phyloP scores from a whole-genome alignment of 768 basidiomycete genomes.

The Suillus americanus region DNA sequence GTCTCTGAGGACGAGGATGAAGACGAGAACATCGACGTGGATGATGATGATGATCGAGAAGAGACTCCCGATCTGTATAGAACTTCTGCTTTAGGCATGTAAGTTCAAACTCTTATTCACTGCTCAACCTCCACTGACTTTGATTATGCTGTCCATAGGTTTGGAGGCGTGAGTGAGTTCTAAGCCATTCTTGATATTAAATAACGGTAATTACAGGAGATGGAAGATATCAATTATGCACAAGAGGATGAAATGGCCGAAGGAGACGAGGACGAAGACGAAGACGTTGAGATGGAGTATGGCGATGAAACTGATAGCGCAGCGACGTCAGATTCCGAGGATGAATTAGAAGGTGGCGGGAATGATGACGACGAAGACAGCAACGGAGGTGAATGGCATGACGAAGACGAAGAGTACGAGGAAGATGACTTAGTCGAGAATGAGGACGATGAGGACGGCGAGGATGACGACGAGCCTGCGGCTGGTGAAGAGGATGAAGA shows the following conservation, averaged over 20 bases:
- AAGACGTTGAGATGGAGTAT: constrained; percentile 86
- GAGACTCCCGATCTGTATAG: constrained; percentile 94
- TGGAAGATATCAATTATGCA: constrained; percentile 75
- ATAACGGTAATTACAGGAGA: constrained; percentile 54
- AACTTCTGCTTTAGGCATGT: constrained; percentile 96
- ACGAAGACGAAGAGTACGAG: constrained; percentile 51
- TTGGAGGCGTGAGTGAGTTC: constrained; percentile 65
- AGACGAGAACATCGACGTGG: constrained; percentile 58
- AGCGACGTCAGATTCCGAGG: constrained; percentile 75
- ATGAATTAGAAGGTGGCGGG: constrained; percentile 65
- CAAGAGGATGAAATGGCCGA: constrained; percentile 79
- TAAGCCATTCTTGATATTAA: constrained; percentile 12
- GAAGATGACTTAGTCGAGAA: constrained; percentile 66
- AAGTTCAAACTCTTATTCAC: constrained; percentile 26
- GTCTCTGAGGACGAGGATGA: constrained; percentile 43
- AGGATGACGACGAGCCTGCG: constrained; percentile 50
- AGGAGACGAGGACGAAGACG: constrained; percentile 77
- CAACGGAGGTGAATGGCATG: constrained; percentile 58
- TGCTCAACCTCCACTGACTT: not conserved
- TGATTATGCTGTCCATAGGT: constrained; percentile 37
- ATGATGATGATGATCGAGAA: constrained; percentile 57
- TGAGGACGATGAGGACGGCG: constrained; percentile 52
- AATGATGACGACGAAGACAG: constrained; percentile 54
- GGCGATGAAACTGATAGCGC: constrained; percentile 83
- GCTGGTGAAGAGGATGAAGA: constrained; percentile 48